These are phyloP conservation scores for Leccinum uliginosum DNA, from an alignment of 768 basidiomycete genomes.

Conservation along the genomic window DNA sequence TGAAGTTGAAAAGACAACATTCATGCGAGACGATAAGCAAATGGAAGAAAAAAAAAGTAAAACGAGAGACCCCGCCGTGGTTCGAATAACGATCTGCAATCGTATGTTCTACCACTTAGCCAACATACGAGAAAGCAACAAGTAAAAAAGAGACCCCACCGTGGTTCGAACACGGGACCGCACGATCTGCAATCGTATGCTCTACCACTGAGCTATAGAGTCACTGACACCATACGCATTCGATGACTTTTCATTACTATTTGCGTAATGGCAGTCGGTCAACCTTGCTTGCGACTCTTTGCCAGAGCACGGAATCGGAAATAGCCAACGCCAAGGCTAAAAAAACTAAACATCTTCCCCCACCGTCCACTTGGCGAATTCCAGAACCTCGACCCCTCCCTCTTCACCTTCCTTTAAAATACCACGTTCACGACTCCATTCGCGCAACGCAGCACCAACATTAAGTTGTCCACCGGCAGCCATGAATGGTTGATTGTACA, in stretches of 20 bases:
- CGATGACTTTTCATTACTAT: no score
- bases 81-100: conserved; percentile 62
- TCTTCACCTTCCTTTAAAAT: conserved; percentile 33
- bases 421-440: conserved; percentile 54
- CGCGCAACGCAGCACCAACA: conserved; percentile 34
- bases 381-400: conserved; percentile 36
- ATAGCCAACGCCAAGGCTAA: no score
- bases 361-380: conserved; percentile 64
- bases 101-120: conserved; percentile 55
- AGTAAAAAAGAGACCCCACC: conserved; percentile 43
- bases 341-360: conserved; percentile 36
- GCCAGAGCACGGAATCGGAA: no score
- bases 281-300: no score
- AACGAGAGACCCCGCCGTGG: conserved; percentile 41
- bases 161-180: conserved; percentile 56
- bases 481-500: conserved; percentile 73
- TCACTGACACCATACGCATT: no score
- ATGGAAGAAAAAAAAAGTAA: background rate
- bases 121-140: no score
- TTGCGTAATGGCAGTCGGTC: no score
- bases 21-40: no score
- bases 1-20: background rate
- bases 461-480: conserved; percentile 58
- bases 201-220: conserved; percentile 48
- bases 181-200: conserved; percentile 59